Evolutionary conservation across 495 filamentous ascomycete species (phyloP).

Genomic region (Neurospora sp.): DNA sequence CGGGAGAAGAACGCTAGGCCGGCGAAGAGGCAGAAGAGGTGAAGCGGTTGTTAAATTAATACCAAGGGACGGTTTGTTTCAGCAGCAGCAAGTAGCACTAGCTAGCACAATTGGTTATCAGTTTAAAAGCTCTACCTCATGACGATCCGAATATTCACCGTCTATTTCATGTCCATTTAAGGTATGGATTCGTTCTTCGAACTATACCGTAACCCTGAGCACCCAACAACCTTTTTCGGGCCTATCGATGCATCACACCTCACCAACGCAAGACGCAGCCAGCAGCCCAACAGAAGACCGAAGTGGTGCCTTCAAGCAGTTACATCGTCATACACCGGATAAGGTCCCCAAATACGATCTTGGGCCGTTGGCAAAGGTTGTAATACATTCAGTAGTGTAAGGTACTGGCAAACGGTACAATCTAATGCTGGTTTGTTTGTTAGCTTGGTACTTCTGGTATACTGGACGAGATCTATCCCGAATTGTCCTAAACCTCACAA

Average conservation of each 20-base stretch:
- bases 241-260: background rate
- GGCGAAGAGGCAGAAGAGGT: constrained; percentile 48
- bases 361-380: background rate
- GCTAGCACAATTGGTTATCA: background rate
- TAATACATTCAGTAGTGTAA: background rate
- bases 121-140: background rate
- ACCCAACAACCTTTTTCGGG: background rate
- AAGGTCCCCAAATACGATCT: background rate
- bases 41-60: constrained; percentile 1
- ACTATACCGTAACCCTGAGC: background rate
- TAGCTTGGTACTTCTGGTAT: too few species aligned
- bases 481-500: too few species aligned
- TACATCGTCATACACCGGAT: background rate
- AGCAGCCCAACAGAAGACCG: background rate
- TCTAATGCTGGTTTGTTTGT: too few species aligned
- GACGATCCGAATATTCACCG: background rate
- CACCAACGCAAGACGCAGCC: background rate
- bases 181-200: background rate
- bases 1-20: constrained; percentile 87
- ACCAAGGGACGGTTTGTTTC: background rate
- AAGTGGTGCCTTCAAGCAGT: background rate
- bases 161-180: background rate
- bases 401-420: background rate
- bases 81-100: background rate
- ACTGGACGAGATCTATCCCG: too few species aligned